Conservation (phyloP, 208 protist species). For the Acanthamoeba divionensis region DNA sequence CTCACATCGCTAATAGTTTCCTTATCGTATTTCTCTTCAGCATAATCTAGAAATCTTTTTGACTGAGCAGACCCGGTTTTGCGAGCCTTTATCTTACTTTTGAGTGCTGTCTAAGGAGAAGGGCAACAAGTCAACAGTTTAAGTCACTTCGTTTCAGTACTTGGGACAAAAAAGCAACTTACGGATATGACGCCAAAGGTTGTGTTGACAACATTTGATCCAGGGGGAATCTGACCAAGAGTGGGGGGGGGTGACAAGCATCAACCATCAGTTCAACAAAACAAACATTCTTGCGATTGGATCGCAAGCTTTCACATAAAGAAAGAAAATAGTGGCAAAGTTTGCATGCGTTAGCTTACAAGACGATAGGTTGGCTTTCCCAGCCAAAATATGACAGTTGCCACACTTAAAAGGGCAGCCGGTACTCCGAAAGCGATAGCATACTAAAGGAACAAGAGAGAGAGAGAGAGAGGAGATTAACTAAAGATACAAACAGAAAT, state of each 20-base stretch:
- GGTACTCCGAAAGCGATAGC: slow-evolving; percentile 71
- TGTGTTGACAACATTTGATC: slow-evolving; percentile 15
- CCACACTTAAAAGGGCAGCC: slow-evolving; percentile 54
- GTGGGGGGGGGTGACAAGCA: not conserved
- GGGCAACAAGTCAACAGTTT: not conserved
- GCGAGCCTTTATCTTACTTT: not conserved
- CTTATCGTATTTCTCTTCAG: not conserved
- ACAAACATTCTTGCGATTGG: not conserved
- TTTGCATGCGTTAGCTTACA: not conserved
- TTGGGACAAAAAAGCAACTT: not conserved
- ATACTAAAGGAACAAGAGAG: slow-evolving; percentile 23
- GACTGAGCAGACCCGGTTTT: not conserved
- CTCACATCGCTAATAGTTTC: slow-evolving; percentile 38
- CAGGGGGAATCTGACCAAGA: not conserved
- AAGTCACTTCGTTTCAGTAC: no score
- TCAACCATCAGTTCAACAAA: not conserved
- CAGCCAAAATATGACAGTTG: slow-evolving; percentile 60
- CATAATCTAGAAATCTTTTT: slow-evolving; percentile 38
- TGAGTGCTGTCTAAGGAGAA: not conserved
- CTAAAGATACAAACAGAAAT: no score
- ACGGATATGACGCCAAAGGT: slow-evolving; percentile 38
- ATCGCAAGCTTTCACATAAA: not conserved
- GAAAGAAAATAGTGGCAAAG: not conserved
- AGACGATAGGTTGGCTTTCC: slow-evolving; percentile 63
- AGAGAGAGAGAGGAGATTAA: no score